Conservation (phyloP, 2,329 filamentous ascomycete species). For the Epicoccum sorghinum region DNA sequence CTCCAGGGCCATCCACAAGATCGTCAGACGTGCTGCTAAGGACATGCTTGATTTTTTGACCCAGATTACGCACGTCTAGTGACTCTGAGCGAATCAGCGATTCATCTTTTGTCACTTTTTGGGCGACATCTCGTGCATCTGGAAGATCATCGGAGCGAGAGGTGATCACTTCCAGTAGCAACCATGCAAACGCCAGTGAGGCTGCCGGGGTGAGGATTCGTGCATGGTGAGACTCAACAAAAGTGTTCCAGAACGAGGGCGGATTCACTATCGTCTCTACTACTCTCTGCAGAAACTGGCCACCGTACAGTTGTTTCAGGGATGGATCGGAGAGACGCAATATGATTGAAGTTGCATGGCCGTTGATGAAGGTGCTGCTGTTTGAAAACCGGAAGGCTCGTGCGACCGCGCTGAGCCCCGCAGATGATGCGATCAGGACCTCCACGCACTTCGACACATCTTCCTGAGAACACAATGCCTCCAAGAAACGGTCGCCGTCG, state of each 20-base stretch:
- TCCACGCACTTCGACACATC: slow-evolving; percentile 51
- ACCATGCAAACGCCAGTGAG: slow-evolving; percentile 46
- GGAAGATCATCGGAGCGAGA: slow-evolving; percentile 37
- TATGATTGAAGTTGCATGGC: slow-evolving; percentile 32
- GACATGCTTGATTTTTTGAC: slow-evolving; percentile 56
- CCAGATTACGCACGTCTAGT: slow-evolving; percentile 62
- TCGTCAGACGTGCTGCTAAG: slow-evolving; percentile 59
- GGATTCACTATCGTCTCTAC: slow-evolving; percentile 58
- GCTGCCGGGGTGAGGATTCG: slow-evolving; percentile 29
- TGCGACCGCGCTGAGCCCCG: slow-evolving; percentile 45
- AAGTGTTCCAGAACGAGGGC: slow-evolving; percentile 60
- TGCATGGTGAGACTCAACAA: slow-evolving; percentile 45
- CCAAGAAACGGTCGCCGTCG: slow-evolving; percentile 56
- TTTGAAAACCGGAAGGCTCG: slow-evolving; percentile 53
- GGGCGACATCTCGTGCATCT: slow-evolving; percentile 34
- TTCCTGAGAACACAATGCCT: slow-evolving; percentile 53
- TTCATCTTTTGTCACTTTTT: slow-evolving; percentile 24
- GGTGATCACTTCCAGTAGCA: slow-evolving; percentile 56
- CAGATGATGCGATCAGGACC: slow-evolving; percentile 31
- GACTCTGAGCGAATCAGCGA: slow-evolving; percentile 44
- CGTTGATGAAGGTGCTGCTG: slow-evolving; percentile 55
- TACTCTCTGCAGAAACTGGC: slow-evolving; percentile 57
- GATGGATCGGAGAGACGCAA: slow-evolving; percentile 49
- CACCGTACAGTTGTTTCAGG: slow-evolving; percentile 58
- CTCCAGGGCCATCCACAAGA: slow-evolving; percentile 57